Evolutionary conservation across 352 stramenopile genomes (phyloP).

Genomic region (Pythium guiyangense): DNA sequence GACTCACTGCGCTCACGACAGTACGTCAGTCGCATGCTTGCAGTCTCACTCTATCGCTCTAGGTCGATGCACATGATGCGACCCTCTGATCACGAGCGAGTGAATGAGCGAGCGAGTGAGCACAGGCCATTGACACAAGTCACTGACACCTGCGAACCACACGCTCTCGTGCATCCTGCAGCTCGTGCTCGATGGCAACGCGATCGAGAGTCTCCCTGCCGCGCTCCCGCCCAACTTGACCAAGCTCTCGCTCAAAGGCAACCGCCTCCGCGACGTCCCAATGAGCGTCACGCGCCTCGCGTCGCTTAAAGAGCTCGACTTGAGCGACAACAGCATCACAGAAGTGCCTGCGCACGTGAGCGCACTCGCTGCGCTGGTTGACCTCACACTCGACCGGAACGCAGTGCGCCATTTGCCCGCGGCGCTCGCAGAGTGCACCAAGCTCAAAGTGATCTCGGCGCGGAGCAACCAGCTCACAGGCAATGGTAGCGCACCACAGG

Average conservation of each 20-base stretch:
- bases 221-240: slow-evolving; percentile 62
- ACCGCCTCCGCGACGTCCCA: slow-evolving; percentile 43
- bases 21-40: slow-evolving; percentile 32
- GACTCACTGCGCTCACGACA: slow-evolving; percentile 60
- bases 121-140: no score
- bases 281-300: slow-evolving; percentile 35
- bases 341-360: slow-evolving; percentile 39
- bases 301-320: slow-evolving; percentile 63
- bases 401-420: slow-evolving; percentile 34
- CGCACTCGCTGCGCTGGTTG: slow-evolving; percentile 47
- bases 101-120: no score
- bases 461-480: slow-evolving; percentile 44
- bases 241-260: slow-evolving; percentile 73
- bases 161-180: slow-evolving; percentile 8
- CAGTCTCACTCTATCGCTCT: neutral
- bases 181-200: slow-evolving; percentile 73
- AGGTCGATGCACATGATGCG: neutral
- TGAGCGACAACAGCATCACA: slow-evolving; percentile 53
- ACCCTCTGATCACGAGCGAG: no score
- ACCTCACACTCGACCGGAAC: slow-evolving; percentile 70
- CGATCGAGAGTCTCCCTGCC: slow-evolving; percentile 46
- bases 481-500: slow-evolving; percentile 1
- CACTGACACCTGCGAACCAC: neutral
- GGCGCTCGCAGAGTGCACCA: slow-evolving; percentile 44
- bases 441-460: slow-evolving; percentile 73